These are phyloP conservation scores for Podila epigama DNA, from an alignment of 192 early-diverging fungal genomes.

Conservation along the genomic window DNA sequence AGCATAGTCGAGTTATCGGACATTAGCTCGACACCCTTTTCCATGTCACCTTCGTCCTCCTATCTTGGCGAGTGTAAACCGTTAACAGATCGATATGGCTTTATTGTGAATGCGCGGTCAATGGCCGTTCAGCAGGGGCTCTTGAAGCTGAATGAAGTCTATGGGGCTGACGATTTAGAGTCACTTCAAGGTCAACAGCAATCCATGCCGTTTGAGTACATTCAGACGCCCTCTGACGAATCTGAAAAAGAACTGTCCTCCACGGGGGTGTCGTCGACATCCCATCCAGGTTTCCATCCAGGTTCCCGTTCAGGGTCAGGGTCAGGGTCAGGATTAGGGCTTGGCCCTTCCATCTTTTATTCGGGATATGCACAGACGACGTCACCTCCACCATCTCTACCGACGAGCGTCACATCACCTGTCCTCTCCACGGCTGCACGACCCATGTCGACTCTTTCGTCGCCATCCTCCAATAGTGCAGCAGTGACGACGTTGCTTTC, in stretches of 20 bases:
- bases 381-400: not conserved
- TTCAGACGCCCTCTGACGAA: slow-evolving; percentile 15
- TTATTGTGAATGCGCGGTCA: slow-evolving; percentile 35
- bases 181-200: slow-evolving; percentile 10
- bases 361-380: not conserved
- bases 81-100: slow-evolving; percentile 44
- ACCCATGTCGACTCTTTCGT: slow-evolving; percentile 33
- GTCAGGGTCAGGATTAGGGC: not conserved
- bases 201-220: not conserved
- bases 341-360: not conserved
- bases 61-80: slow-evolving; percentile 27
- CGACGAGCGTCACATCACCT: slow-evolving; percentile 23
- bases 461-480: slow-evolving; percentile 17
- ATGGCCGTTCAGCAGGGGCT: slow-evolving; percentile 46
- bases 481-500: slow-evolving; percentile 33
- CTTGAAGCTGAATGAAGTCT: slow-evolving; percentile 27
- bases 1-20: slow-evolving; percentile 41
- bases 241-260: not conserved
- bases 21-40: slow-evolving; percentile 15
- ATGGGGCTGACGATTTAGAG: slow-evolving; percentile 26
- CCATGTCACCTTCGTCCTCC: slow-evolving; percentile 28
- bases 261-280: not conserved
- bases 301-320: too few species aligned
- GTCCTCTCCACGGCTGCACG: slow-evolving; percentile 31
- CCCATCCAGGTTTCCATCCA: too few species aligned